A percentile compares a stretch with the other conserved stretches of the same genome.
These are phyloP conservation scores for Termitomyces sp. DNA, from an alignment of 768 basidiomycete species.

Conservation along the genomic window DNA sequence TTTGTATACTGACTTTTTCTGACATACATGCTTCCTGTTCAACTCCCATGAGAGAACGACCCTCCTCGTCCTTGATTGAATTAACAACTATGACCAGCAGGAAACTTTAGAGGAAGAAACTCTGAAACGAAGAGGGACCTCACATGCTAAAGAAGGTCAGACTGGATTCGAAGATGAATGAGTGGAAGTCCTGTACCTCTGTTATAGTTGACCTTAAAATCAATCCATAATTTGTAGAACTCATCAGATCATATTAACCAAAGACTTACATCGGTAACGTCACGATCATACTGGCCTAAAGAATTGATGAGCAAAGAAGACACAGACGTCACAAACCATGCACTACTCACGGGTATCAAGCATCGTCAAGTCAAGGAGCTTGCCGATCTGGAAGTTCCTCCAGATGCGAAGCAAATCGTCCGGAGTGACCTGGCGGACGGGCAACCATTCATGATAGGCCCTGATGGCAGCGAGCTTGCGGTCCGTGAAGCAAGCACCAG, in stretches of 20 bases:
- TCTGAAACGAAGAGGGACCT: neutral
- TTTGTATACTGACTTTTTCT: neutral
- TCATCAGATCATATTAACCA: neutral
- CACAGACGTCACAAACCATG: neutral
- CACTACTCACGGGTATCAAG: conserved; percentile 46
- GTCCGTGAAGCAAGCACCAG: conserved; percentile 38
- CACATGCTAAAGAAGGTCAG: neutral
- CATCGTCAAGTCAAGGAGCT: conserved; percentile 55
- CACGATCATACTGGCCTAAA: neutral
- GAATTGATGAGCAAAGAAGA: neutral
- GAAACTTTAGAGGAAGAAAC: neutral
- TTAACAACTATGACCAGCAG: neutral
- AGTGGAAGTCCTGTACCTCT: neutral
- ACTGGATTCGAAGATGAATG: neutral
- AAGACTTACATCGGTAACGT: neutral
- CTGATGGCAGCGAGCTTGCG: conserved; percentile 53
- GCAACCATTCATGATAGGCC: conserved; percentile 61
- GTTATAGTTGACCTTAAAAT: neutral
- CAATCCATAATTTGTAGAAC: neutral
- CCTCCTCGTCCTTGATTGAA: neutral
- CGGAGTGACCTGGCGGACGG: conserved; percentile 50
- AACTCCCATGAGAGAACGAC: neutral
- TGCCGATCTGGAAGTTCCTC: conserved; percentile 60
- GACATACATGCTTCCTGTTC: neutral
- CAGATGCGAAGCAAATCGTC: conserved; percentile 55